phyloP scores from a whole-genome alignment of 208 protist species.

The Acanthamoeba lenticulata region DNA sequence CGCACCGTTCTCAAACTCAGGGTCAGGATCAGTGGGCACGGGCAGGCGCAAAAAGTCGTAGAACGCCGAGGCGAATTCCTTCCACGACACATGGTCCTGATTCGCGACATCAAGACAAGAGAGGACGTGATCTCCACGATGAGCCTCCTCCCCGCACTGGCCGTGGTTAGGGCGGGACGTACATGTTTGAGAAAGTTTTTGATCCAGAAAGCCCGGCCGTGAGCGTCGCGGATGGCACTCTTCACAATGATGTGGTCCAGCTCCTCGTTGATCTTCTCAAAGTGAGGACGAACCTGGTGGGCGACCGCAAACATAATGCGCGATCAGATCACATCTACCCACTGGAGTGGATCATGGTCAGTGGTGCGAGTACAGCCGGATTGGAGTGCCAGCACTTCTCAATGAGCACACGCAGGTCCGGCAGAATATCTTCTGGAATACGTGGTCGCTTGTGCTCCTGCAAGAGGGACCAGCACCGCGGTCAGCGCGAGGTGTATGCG shows the following conservation, averaged over 20 bases:
- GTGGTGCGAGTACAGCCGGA: neutral
- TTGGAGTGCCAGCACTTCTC: conserved; percentile 62
- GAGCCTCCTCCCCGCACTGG: no score
- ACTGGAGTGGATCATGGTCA: no score
- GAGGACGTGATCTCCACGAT: no score
- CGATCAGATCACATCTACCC: no score
- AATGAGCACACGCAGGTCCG: conserved; percentile 30
- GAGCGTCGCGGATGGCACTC: conserved; percentile 23
- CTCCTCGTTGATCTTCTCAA: conserved; percentile 48
- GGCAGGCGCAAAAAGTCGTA: conserved; percentile 40
- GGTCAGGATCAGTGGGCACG: neutral
- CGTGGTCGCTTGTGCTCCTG: conserved; percentile 36
- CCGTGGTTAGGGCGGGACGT: neutral
- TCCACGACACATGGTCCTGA: conserved; percentile 55
- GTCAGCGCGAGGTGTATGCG: no score
- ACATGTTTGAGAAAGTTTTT: conserved; percentile 50
- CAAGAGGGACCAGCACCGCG: no score
- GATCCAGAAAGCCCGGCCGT: conserved; percentile 53
- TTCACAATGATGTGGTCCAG: conserved; percentile 8
- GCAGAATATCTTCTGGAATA: conserved; percentile 29
- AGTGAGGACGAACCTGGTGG: neutral
- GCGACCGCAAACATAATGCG: no score
- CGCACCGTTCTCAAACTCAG: conserved; percentile 15
- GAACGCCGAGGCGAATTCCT: conserved; percentile 10
- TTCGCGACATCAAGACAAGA: neutral